phyloP scores from a whole-genome alignment of 2,329 filamentous ascomycete species.

The Cadophora sp. region DNA sequence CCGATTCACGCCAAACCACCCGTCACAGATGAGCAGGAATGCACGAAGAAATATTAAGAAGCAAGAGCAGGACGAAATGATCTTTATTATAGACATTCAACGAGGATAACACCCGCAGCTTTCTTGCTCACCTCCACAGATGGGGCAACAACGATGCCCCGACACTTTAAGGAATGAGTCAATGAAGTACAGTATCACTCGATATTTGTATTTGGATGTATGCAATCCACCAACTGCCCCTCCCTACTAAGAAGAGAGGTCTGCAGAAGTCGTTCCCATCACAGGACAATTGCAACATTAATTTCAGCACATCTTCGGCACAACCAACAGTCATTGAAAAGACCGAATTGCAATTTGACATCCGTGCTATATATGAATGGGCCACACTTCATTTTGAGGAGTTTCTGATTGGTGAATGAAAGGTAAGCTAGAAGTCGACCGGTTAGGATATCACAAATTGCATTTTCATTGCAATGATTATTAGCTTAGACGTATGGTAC shows the following conservation, averaged over 20 bases:
- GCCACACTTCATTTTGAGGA: neutral
- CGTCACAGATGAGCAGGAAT: neutral
- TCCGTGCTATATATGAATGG: slow-evolving; percentile 75
- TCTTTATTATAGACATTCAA: neutral
- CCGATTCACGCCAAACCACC: no score
- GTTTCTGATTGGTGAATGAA: neutral
- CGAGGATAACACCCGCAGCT: neutral
- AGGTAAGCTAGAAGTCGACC: neutral
- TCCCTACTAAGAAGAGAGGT: slow-evolving; percentile 29
- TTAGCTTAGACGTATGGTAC: slow-evolving; percentile 19
- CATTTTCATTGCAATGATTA: slow-evolving; percentile 14
- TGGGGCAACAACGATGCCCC: no score
- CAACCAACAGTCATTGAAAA: slow-evolving; percentile 82
- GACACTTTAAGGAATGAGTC: no score
- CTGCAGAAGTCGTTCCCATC: slow-evolving; percentile 41
- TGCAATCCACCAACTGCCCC: slow-evolving; percentile 35
- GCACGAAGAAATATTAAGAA: neutral
- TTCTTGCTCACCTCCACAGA: no score
- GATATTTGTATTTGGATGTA: slow-evolving; percentile 25
- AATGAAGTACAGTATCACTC: neutral
- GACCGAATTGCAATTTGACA: slow-evolving; percentile 99
- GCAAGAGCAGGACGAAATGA: neutral
- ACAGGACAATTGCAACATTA: slow-evolving; percentile 48
- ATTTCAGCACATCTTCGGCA: slow-evolving; percentile 99
- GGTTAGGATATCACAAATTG: slow-evolving; percentile 1